phyloP scores from a whole-genome alignment of 2,329 filamentous ascomycete species.

The Fusarium praegraminearum region DNA sequence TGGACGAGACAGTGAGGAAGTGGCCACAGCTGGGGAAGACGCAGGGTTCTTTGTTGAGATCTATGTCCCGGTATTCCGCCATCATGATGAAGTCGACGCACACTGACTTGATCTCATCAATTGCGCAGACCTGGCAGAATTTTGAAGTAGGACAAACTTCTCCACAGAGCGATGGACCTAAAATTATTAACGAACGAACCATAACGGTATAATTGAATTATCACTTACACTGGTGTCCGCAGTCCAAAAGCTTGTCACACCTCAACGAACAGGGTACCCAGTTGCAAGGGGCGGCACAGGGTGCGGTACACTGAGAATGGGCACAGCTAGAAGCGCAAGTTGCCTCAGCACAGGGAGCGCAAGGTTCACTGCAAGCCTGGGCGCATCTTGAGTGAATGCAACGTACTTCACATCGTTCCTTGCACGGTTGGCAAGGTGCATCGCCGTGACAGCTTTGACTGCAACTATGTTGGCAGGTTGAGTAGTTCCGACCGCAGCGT shows the following conservation, averaged over 20 bases:
- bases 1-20: slow-evolving; percentile 3
- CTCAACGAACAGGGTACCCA: slow-evolving; percentile 10
- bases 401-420: background rate
- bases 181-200: background rate
- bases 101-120: background rate
- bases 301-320: background rate
- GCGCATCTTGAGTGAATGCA: slow-evolving; percentile 4
- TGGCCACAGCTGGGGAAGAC: slow-evolving; percentile 4
- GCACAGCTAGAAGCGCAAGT: background rate
- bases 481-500: background rate
- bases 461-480: background rate
- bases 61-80: slow-evolving; percentile 1
- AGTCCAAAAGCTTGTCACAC: background rate
- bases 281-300: background rate
- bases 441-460: background rate
- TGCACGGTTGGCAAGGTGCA: background rate
- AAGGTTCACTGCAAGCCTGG: slow-evolving; percentile 1
- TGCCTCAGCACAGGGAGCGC: background rate
- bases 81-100: slow-evolving; percentile 6
- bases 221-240: slow-evolving; percentile 7
- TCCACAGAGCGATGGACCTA: slow-evolving; percentile 5
- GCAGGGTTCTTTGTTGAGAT: background rate
- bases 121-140: background rate
- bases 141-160: background rate
- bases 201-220: fast-evolving